Evolutionary conservation across 1,284 basidiomycete genomes (phyloP).

Genomic region (Tilletia horrida): DNA sequence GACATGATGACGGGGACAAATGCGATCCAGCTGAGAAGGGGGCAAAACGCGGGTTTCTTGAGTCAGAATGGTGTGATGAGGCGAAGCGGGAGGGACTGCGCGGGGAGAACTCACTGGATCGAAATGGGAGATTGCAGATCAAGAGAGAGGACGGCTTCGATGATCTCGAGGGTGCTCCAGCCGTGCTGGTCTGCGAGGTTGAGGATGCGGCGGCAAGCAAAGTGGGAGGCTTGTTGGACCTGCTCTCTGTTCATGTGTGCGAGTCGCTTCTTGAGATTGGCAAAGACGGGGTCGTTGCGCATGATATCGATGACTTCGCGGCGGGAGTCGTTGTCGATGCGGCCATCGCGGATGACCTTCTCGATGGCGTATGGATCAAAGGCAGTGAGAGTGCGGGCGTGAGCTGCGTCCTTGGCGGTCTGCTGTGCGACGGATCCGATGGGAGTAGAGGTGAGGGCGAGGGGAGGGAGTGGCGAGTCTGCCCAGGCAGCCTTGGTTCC

Average conservation of each 20-base stretch:
- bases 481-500: not conserved
- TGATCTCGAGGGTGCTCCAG: slow-evolving; percentile 45
- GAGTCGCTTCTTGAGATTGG: slow-evolving; percentile 48
- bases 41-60: too few relatives aligned
- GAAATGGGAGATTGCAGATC: slow-evolving; percentile 34
- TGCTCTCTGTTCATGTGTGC: slow-evolving; percentile 48
- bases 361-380: slow-evolving; percentile 45
- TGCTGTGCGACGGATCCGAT: slow-evolving; percentile 39
- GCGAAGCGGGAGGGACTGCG: not conserved
- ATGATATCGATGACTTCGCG: slow-evolving; percentile 36
- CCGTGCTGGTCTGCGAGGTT: slow-evolving; percentile 39
- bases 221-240: slow-evolving; percentile 45
- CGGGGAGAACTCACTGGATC: slow-evolving; percentile 11
- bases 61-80: slow-evolving; percentile 38
- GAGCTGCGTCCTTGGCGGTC: slow-evolving; percentile 36
- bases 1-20: slow-evolving; percentile 51
- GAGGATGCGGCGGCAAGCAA: slow-evolving; percentile 43
- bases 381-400: slow-evolving; percentile 30
- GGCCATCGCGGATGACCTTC: slow-evolving; percentile 40
- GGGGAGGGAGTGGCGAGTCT: slow-evolving; percentile 15
- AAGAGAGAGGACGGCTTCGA: slow-evolving; percentile 42
- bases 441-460: slow-evolving; percentile 30
- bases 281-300: slow-evolving; percentile 41
- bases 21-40: slow-evolving; percentile 36
- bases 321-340: slow-evolving; percentile 43